A percentile compares a stretch with the other conserved stretches of the same genome.
These are phyloP conservation scores for Pseudocercospora musae DNA, from an alignment of 2,329 filamentous ascomycete species.

Conservation along the genomic window DNA sequence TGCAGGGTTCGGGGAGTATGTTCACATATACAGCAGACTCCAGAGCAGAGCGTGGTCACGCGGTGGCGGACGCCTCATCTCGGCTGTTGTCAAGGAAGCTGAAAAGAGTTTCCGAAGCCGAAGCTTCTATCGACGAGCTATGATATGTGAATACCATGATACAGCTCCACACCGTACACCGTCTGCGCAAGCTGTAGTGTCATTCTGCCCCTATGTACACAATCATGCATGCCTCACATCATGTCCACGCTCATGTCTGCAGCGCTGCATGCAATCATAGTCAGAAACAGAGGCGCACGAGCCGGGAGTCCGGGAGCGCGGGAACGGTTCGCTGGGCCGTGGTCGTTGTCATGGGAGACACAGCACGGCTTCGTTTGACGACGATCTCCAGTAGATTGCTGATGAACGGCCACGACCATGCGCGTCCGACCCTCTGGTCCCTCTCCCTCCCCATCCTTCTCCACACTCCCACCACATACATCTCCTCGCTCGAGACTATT, in stretches of 20 bases:
- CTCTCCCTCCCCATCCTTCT: background rate
- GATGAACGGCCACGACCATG: background rate
- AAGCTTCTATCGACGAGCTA: background rate
- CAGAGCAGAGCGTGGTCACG: too few relatives aligned
- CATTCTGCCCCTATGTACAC: background rate
- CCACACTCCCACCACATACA: background rate
- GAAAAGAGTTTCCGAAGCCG: background rate
- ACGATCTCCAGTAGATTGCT: background rate
- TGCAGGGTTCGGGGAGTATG: background rate
- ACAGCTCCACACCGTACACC: background rate
- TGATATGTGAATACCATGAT: too few relatives aligned
- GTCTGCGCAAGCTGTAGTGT: background rate
- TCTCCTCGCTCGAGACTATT: constrained; percentile 8
- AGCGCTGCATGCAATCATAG: too few relatives aligned
- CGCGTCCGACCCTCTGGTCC: background rate
- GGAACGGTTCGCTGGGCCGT: background rate
- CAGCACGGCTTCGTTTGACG: background rate
- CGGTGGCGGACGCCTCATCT: too few relatives aligned
- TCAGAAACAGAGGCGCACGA: background rate
- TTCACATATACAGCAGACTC: too few relatives aligned
- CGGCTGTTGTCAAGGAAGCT: constrained; percentile 18
- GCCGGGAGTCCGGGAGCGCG: background rate
- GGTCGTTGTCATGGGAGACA: background rate
- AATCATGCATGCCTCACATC: too few relatives aligned
- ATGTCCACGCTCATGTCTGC: background rate